Evolutionary conservation across 306 rosid species (phyloP).

Genomic region (Prinsepia uniflora): DNA sequence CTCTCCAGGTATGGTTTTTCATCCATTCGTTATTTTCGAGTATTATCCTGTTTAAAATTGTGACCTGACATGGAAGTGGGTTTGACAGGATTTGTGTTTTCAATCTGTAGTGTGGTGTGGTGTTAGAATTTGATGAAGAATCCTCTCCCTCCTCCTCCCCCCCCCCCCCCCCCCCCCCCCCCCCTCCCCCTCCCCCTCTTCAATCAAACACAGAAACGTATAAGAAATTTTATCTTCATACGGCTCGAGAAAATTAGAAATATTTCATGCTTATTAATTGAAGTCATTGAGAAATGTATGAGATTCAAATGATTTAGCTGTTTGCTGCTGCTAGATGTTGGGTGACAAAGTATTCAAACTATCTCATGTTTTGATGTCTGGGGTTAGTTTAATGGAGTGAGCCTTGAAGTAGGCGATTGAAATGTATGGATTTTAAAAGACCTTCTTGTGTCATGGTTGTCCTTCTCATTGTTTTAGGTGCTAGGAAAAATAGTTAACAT

Average conservation of each 20-base stretch:
- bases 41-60: background rate
- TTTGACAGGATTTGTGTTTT: background rate
- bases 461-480: background rate
- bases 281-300: background rate
- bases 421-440: background rate
- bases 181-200: too few relatives aligned
- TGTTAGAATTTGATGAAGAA: background rate
- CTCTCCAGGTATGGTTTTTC: conserved; percentile 63
- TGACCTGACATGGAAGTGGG: background rate
- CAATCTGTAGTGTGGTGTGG: background rate
- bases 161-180: too few relatives aligned
- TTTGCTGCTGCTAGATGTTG: background rate
- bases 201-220: too few relatives aligned
- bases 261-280: background rate
- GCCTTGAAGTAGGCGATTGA: background rate
- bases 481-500: background rate
- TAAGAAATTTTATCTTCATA: too few relatives aligned
- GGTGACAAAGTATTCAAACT: background rate
- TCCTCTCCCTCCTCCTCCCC: too few relatives aligned
- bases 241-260: too few relatives aligned
- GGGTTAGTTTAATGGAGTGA: background rate
- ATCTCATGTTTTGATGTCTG: too few relatives aligned
- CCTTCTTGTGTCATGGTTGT: background rate
- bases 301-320: background rate
- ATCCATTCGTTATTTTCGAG: background rate